phyloP scores from a whole-genome alignment of 345 rosid species.

The Eucalyptus marginata region DNA sequence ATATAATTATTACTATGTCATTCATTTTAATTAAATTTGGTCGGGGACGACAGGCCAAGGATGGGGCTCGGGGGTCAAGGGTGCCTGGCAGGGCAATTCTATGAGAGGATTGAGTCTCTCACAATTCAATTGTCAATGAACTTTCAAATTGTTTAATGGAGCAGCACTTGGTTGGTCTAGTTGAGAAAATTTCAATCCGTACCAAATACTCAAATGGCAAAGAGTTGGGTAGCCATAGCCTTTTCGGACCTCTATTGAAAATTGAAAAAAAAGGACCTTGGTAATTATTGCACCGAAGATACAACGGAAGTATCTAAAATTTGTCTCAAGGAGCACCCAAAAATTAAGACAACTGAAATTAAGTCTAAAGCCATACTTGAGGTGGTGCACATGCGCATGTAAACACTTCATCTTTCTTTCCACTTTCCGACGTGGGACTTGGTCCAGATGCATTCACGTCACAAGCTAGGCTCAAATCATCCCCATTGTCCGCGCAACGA shows the following conservation, averaged over 20 bases:
- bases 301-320: no score
- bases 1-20: not conserved
- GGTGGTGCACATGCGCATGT: no score
- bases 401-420: no score
- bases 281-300: not conserved
- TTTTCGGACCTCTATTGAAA: not conserved
- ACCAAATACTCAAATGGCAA: not conserved
- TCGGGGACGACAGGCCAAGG: accelerated
- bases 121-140: not conserved
- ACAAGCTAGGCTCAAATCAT: no score
- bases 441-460: no score
- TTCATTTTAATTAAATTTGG: not conserved
- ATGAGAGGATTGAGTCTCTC: not conserved
- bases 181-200: not conserved
- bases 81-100: not conserved
- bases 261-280: not conserved
- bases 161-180: accelerated
- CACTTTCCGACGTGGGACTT: no score
- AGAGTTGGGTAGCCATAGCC: not conserved
- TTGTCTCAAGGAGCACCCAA: no score
- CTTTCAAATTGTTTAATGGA: accelerated
- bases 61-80: not conserved
- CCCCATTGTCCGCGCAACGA: no score
- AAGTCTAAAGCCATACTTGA: no score
- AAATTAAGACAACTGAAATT: no score